These are phyloP conservation scores for Phoma sp. DNA, from an alignment of 2,329 filamentous ascomycete genomes.

Conservation along the genomic window DNA sequence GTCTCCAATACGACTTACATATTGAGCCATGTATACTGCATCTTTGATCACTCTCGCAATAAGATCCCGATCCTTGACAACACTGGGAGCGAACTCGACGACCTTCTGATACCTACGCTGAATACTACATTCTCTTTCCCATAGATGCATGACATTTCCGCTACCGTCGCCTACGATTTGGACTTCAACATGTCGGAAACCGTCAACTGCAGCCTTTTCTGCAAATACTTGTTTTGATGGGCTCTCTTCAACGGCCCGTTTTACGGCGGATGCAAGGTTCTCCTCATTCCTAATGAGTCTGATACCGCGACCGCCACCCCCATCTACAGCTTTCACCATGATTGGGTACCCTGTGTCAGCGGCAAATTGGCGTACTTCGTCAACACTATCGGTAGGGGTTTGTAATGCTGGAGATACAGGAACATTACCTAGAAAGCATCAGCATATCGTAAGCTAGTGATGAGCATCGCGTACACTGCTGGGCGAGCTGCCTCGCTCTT, in stretches of 20 bases:
- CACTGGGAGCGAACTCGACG: constrained; percentile 64
- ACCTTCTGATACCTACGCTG: constrained; percentile 67
- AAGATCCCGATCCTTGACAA: constrained; percentile 53
- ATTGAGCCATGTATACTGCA: constrained; percentile 59
- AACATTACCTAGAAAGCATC: constrained; percentile 46
- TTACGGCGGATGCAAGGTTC: constrained; percentile 55
- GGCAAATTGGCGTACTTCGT: constrained; percentile 64
- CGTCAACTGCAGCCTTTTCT: constrained; percentile 67
- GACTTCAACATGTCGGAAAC: constrained; percentile 66
- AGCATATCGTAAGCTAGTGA: neutral
- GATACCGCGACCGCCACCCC: constrained; percentile 67
- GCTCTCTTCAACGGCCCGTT: constrained; percentile 63
- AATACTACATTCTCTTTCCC: constrained; percentile 67
- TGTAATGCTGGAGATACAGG: constrained; percentile 59
- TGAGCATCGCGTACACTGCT: constrained; percentile 48
- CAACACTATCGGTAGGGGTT: constrained; percentile 51
- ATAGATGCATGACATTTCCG: constrained; percentile 60
- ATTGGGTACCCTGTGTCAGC: constrained; percentile 58
- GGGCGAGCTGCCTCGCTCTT: constrained; percentile 59
- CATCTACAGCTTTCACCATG: constrained; percentile 70
- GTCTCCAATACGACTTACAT: constrained; percentile 36
- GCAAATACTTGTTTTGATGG: constrained; percentile 64
- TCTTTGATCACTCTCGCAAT: constrained; percentile 59
- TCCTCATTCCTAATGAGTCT: constrained; percentile 56
- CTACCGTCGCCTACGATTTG: constrained; percentile 64